phyloP scores from a whole-genome alignment of 208 protist genomes.

The Vickermania ingenoplastis region DNA sequence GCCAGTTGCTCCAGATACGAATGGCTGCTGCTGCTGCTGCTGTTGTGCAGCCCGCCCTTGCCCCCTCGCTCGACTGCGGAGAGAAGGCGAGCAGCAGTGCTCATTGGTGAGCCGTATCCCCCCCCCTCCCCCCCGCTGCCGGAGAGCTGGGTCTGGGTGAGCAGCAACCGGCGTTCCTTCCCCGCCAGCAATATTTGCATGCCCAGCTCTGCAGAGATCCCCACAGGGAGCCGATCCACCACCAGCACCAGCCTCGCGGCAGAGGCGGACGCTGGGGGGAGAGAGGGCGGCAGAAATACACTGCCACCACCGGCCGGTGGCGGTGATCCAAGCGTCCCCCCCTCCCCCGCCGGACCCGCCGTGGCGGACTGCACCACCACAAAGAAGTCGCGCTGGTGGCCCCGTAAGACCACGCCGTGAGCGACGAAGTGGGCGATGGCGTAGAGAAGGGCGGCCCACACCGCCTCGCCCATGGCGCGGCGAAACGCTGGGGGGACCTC shows the following conservation, averaged over 20 bases:
- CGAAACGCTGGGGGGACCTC: slow-evolving; percentile 56
- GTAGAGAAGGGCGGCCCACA: slow-evolving; percentile 70
- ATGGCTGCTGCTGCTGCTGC: slow-evolving; percentile 6
- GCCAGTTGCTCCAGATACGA: slow-evolving; percentile 70
- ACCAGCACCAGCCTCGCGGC: slow-evolving; percentile 49
- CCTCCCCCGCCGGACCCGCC: not conserved
- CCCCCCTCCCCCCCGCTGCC: not conserved
- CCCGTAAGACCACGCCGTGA: slow-evolving; percentile 79
- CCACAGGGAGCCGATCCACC: slow-evolving; percentile 44
- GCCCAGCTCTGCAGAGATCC: slow-evolving; percentile 50
- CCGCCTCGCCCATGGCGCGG: slow-evolving; percentile 42
- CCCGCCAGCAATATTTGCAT: slow-evolving; percentile 56
- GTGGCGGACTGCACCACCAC: slow-evolving; percentile 18
- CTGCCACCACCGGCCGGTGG: not conserved
- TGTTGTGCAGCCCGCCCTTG: not conserved
- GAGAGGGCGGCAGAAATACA: not conserved
- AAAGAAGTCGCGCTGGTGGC: slow-evolving; percentile 54
- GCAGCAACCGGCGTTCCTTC: slow-evolving; percentile 53
- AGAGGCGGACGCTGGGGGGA: slow-evolving; percentile 1
- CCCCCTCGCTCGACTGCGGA: not conserved
- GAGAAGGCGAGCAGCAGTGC: no score
- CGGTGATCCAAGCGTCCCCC: not conserved
- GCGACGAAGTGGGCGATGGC: slow-evolving; percentile 78
- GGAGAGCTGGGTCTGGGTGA: slow-evolving; percentile 18
- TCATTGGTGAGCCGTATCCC: not conserved